Conservation (phyloP, 768 basidiomycete genomes). For the Aureoboletus auriporus region DNA sequence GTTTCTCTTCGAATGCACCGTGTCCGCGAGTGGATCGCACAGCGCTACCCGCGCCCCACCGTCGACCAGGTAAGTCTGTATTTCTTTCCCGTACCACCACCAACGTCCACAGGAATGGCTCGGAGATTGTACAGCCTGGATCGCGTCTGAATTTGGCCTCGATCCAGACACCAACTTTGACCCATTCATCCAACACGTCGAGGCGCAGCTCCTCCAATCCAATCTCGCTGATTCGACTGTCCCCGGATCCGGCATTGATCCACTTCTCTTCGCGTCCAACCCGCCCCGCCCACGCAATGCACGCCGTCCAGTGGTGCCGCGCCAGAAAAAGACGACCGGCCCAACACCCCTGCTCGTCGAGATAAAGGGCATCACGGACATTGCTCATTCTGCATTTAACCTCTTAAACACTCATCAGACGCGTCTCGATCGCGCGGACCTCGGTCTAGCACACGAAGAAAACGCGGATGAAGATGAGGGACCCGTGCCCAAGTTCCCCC, state of each 20-base stretch:
- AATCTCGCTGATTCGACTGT: slow-evolving; percentile 70
- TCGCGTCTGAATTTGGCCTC: slow-evolving; percentile 44
- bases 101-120: slow-evolving; percentile 62
- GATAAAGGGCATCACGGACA: slow-evolving; percentile 73
- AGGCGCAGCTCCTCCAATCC: slow-evolving; percentile 68
- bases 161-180: slow-evolving; percentile 45
- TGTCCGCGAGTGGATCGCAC: slow-evolving; percentile 51
- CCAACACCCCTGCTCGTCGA: slow-evolving; percentile 64
- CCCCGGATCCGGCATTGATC: slow-evolving; percentile 58
- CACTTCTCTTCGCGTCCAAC: slow-evolving; percentile 14
- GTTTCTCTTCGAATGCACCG: slow-evolving; percentile 8
- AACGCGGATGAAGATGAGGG: slow-evolving; percentile 56
- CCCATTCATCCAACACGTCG: slow-evolving; percentile 51
- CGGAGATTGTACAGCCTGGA: slow-evolving; percentile 65
- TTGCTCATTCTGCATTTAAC: slow-evolving; percentile 78
- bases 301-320: slow-evolving; percentile 1
- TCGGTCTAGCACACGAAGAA: slow-evolving; percentile 35
- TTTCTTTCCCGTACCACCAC: not conserved
- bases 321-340: slow-evolving; percentile 26
- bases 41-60: slow-evolving; percentile 54
- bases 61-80: slow-evolving; percentile 52
- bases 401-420: slow-evolving; percentile 63
- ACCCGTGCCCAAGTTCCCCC: slow-evolving; percentile 76
- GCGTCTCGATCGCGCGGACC: slow-evolving; percentile 54
- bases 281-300: slow-evolving; percentile 2